Evolutionary conservation across 352 stramenopile genomes (phyloP).

Genomic region (Phytophthora aleatoria): DNA sequence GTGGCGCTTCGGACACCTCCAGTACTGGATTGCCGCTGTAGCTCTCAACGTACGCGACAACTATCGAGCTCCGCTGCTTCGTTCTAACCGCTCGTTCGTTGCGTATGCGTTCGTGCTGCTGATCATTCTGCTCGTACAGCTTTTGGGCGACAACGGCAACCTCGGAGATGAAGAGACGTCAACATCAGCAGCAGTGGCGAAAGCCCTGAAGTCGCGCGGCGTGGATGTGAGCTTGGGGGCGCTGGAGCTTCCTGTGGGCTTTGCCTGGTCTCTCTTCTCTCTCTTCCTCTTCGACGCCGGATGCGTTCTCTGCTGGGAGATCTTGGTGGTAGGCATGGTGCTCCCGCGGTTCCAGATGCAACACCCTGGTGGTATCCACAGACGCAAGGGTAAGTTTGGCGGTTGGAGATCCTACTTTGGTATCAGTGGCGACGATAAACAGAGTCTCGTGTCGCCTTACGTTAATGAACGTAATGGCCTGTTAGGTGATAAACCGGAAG

Average conservation of each 20-base stretch:
- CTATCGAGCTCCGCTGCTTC: constrained; percentile 64
- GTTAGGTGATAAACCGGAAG: constrained; percentile 26
- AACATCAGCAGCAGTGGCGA: constrained; percentile 40
- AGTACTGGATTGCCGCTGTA: constrained; percentile 78
- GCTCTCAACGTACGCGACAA: constrained; percentile 68
- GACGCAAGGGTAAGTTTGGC: constrained; percentile 13
- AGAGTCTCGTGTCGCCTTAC: constrained; percentile 54
- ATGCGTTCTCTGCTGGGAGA: constrained; percentile 62
- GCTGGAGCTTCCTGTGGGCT: constrained; percentile 51
- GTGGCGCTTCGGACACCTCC: constrained; percentile 79
- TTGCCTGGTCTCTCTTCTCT: constrained; percentile 67
- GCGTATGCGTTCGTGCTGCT: constrained; percentile 55
- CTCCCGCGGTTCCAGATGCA: constrained; percentile 58
- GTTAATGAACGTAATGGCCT: constrained; percentile 57
- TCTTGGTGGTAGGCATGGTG: constrained; percentile 59
- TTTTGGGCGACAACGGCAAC: constrained; percentile 70
- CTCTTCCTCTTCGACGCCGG: constrained; percentile 70
- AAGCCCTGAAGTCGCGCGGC: constrained; percentile 33
- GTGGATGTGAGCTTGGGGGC: constrained; percentile 70
- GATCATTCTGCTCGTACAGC: constrained; percentile 60
- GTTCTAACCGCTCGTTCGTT: constrained; percentile 56
- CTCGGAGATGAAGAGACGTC: constrained; percentile 56
- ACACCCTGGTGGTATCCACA: constrained; percentile 21
- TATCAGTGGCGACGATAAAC: constrained; percentile 26
- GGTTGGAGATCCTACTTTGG: constrained; percentile 31